Evolutionary conservation across 495 filamentous ascomycete species (phyloP), one percentile per base, ranked within the genome.

Genomic region (Penicillium paradoxum): DNA sequence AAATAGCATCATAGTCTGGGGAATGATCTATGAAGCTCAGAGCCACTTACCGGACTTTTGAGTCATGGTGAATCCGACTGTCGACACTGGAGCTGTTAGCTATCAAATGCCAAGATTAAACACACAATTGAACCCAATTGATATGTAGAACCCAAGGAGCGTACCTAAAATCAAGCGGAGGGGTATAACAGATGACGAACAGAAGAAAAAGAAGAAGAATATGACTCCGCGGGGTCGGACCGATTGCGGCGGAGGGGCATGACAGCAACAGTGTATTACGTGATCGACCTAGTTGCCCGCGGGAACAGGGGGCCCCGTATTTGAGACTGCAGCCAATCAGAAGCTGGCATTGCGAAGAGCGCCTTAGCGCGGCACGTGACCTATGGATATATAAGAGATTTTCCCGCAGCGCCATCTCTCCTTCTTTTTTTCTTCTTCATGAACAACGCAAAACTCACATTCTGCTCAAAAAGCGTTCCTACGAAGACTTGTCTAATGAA

Each of bases 361-460:
- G 24, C 17, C 22, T 52, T 54, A 59, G 34, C 50, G 29, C 9
- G 4, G 36, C 63, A 66, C 53, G 41, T 66, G 63, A 54, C 18
- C 22, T 2, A 0, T 0, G 4, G 4, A 4, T 38, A 57, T 43
- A 66, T 47, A 66, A 66, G 38, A 54, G 41, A 45, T 56, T 57
- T 54, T 47, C 42, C 15, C 40, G 38, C 15, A 9, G 6, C 19
- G 18, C 14, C 30, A 34, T 56, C 60, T 63, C 61, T 57, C 58
- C 54, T 67, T 66, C 63, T 66, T 68, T 66, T 73, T 79, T 77
- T 65, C 63, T 71, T 73, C 68, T 64, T 51, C 69, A 81, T 79
- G 78, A 81, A 84, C 82, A 86, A 85, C 81, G 81, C 82, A 81
- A 82, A 82, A 74, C 53, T 53, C 57, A 85, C 83, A 70, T 83